Conservation (phyloP, 1,284 basidiomycete species). For the Tylopilus sp. region DNA sequence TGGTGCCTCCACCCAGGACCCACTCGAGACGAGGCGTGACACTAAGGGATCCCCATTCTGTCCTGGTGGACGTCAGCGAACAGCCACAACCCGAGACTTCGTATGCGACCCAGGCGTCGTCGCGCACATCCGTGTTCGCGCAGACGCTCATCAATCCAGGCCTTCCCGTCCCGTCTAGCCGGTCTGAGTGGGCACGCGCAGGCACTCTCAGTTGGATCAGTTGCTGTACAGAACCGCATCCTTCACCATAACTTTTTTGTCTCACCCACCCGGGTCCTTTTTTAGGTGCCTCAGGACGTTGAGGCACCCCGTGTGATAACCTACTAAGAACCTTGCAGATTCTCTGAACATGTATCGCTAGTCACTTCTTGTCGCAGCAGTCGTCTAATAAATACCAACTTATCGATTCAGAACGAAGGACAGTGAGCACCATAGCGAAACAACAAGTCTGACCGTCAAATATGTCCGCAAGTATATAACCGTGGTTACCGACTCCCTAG, state of each 20-base stretch:
- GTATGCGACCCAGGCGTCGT: conserved; percentile 3
- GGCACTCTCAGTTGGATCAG: conserved; percentile 33
- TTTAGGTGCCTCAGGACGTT: background rate
- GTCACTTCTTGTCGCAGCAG: conserved; percentile 7
- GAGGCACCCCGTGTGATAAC: background rate
- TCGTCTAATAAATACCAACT: conserved; percentile 3
- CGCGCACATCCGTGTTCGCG: conserved; percentile 36
- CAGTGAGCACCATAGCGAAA: conserved; percentile 4
- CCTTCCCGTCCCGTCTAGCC: conserved; percentile 50
- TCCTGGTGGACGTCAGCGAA: background rate
- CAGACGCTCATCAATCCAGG: conserved; percentile 46
- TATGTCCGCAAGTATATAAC: conserved; percentile 12
- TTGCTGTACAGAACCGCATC: conserved; percentile 15
- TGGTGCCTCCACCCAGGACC: conserved; percentile 21
- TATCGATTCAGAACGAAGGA: conserved; percentile 15
- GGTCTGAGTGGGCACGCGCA: conserved; percentile 57
- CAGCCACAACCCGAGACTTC: background rate
- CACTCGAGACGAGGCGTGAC: conserved; percentile 6
- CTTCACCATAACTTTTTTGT: conserved; percentile 10
- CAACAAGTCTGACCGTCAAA: conserved; percentile 8
- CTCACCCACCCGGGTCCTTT: conserved; percentile 1
- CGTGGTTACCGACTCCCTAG: conserved; percentile 10
- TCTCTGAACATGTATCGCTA: conserved; percentile 20
- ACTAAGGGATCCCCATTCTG: conserved; percentile 2
- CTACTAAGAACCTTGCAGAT: background rate